phyloP scores from a whole-genome alignment of 2,329 filamentous ascomycete species.

The Aspergillus persii region DNA sequence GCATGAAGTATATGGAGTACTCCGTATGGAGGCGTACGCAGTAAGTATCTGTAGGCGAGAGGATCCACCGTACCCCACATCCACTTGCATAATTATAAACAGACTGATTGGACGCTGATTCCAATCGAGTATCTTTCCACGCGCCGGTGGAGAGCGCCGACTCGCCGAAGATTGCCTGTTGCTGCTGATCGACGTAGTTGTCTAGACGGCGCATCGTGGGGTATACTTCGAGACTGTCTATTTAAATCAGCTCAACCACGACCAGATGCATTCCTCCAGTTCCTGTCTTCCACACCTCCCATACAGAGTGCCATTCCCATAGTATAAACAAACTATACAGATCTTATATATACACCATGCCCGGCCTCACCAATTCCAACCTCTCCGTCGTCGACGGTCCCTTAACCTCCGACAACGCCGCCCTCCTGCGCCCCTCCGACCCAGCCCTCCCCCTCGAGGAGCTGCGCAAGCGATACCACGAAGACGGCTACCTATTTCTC shows the following conservation, averaged over 20 bases:
- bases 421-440: constrained; percentile 43
- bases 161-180: constrained; percentile 4
- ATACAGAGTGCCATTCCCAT: no score
- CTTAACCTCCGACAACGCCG: constrained; percentile 46
- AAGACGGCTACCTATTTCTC: constrained; percentile 57
- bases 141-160: neutral
- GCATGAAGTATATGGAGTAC: no score
- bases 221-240: neutral
- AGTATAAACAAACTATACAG: no score
- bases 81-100: no score
- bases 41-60: no score
- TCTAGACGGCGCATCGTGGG: no score
- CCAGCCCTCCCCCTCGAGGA: constrained; percentile 48
- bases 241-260: neutral
- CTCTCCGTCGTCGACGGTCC: constrained; percentile 46
- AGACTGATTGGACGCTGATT: neutral
- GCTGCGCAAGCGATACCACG: constrained; percentile 45
- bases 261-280: neutral
- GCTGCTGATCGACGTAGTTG: no score
- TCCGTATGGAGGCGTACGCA: no score
- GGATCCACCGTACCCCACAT: no score
- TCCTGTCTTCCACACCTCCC: neutral
- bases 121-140: constrained; percentile 1
- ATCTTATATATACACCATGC: constrained; percentile 5
- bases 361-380: constrained; percentile 11